These are phyloP conservation scores for Fusarium pilosicola DNA, from an alignment of 2,329 filamentous ascomycete genomes.

Conservation along the genomic window DNA sequence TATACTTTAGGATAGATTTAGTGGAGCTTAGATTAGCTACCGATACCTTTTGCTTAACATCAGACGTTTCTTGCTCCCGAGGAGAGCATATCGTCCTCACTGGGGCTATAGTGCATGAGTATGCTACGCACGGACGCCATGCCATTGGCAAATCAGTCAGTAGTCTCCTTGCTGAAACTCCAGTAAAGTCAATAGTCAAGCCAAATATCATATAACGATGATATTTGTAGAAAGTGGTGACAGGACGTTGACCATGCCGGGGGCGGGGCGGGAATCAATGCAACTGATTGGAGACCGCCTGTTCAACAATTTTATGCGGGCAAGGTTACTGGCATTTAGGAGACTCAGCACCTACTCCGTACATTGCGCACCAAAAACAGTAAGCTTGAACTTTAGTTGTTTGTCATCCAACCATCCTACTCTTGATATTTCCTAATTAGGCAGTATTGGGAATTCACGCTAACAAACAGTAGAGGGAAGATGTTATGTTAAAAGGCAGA, in stretches of 20 bases:
- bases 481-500: background rate
- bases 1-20: background rate
- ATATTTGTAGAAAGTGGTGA: rapidly evolving
- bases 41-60: background rate
- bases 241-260: rapidly evolving
- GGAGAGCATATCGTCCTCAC: background rate
- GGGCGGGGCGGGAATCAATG: too few species aligned
- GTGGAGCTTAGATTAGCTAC: background rate
- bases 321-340: background rate
- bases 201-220: rapidly evolving
- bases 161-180: background rate
- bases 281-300: background rate
- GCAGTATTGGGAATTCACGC: background rate
- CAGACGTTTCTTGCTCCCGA: too few species aligned
- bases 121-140: background rate
- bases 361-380: too few species aligned
- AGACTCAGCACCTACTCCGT: too few species aligned
- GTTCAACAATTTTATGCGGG: background rate
- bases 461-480: rapidly evolving
- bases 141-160: background rate
- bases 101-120: background rate
- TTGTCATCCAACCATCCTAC: background rate
- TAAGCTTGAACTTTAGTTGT: too few species aligned
- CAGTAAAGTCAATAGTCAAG: background rate
- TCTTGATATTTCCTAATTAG: background rate